These are phyloP conservation scores for Xylaria longipes DNA, from an alignment of 495 filamentous ascomycete species.

Conservation along the genomic window DNA sequence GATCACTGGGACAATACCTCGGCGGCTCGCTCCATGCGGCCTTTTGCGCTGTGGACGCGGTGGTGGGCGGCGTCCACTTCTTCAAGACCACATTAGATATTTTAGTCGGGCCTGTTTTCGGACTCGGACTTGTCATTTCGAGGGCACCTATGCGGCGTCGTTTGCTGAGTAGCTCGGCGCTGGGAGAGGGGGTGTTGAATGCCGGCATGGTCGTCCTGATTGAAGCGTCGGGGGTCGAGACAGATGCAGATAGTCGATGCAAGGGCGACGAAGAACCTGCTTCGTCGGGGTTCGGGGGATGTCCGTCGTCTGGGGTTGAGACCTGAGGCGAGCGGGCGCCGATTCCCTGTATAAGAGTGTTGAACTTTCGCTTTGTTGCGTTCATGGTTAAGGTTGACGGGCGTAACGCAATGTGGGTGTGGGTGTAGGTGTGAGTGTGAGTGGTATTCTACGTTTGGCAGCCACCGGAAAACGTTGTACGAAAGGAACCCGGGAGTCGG, in stretches of 20 bases:
- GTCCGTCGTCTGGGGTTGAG: constrained; percentile 28
- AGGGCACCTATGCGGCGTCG: constrained; percentile 52
- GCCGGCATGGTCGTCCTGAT: constrained; percentile 34
- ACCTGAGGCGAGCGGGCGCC: constrained; percentile 45
- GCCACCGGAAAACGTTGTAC: neutral
- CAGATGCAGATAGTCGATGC: constrained; percentile 33
- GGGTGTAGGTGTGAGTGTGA: neutral
- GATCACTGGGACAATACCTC: constrained; percentile 84
- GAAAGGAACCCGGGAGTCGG: neutral
- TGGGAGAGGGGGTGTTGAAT: constrained; percentile 29
- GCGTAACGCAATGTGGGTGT: neutral
- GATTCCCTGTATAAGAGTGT: constrained; percentile 60
- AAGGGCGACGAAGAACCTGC: constrained; percentile 29
- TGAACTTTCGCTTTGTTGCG: constrained; percentile 63
- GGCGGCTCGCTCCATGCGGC: constrained; percentile 39
- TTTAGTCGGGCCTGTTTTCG: constrained; percentile 32
- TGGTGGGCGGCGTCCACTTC: constrained; percentile 44
- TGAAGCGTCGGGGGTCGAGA: constrained; percentile 31
- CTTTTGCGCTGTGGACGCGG: constrained; percentile 24
- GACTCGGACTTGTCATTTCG: constrained; percentile 34
- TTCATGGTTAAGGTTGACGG: constrained; percentile 50
- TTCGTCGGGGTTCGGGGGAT: constrained; percentile 26
- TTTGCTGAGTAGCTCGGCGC: constrained; percentile 49
- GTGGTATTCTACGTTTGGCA: neutral
- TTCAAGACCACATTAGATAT: constrained; percentile 51